These are phyloP conservation scores for Brassica napus DNA, from an alignment of 345 rosid species.

Conservation along the genomic window Da-Ae NC_063446.1:64927501-64928000, in stretches of 20 bases:
- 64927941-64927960: background rate
- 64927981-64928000: background rate
- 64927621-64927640: constrained; percentile 35
- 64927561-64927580: constrained; percentile 47
- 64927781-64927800: constrained; percentile 5
- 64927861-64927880: constrained; percentile 11
- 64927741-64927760: constrained; percentile 3
- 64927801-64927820: background rate
- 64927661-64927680: constrained; percentile 20
- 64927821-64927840: constrained; percentile 3
- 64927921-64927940: constrained; percentile 17
- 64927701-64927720: constrained; percentile 40
- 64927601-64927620: constrained; percentile 36
- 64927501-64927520: constrained; percentile 63
- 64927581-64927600: constrained; percentile 51
- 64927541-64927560: constrained; percentile 33
- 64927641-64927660: constrained; percentile 46
- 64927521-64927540: constrained; percentile 57
- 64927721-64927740: constrained; percentile 44
- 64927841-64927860: background rate
- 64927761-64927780: constrained; percentile 2
- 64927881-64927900: constrained; percentile 13
- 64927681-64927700: constrained; percentile 43
- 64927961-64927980: background rate
- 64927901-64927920: background rate